Evolutionary conservation across 208 protist species (phyloP).

Genomic region (Lotmaria passim): DNA sequence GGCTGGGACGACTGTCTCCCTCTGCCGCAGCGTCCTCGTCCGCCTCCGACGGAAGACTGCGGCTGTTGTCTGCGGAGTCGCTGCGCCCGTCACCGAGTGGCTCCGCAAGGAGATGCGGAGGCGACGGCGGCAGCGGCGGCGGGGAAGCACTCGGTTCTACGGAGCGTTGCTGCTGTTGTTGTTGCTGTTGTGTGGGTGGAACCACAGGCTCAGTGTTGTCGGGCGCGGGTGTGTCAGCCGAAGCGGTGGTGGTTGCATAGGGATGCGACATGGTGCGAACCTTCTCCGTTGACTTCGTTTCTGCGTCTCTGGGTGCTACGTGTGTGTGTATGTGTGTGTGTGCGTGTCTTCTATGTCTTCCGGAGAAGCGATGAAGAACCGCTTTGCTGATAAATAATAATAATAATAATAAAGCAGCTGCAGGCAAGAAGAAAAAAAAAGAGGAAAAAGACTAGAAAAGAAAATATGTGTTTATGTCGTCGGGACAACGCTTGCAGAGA

Average conservation of each 20-base stretch:
- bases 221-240: background rate
- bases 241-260: background rate
- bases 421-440: no score
- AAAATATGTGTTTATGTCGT: no score
- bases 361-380: no score
- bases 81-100: background rate
- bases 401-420: no score
- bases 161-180: background rate
- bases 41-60: slow-evolving; percentile 1
- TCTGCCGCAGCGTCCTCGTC: no score
- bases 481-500: no score
- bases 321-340: no score
- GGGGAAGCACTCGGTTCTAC: background rate
- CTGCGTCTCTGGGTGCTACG: no score
- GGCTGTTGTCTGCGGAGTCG: slow-evolving; percentile 2
- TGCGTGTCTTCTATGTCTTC: no score
- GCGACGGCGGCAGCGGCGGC: background rate
- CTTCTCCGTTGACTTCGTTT: background rate
- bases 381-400: no score
- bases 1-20: background rate
- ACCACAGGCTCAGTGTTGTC: background rate
- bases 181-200: background rate
- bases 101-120: background rate
- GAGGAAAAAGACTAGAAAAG: no score
- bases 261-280: background rate